These are phyloP conservation scores for Neurospora sp. DNA, from an alignment of 495 filamentous ascomycete species.

Conservation along the genomic window DNA sequence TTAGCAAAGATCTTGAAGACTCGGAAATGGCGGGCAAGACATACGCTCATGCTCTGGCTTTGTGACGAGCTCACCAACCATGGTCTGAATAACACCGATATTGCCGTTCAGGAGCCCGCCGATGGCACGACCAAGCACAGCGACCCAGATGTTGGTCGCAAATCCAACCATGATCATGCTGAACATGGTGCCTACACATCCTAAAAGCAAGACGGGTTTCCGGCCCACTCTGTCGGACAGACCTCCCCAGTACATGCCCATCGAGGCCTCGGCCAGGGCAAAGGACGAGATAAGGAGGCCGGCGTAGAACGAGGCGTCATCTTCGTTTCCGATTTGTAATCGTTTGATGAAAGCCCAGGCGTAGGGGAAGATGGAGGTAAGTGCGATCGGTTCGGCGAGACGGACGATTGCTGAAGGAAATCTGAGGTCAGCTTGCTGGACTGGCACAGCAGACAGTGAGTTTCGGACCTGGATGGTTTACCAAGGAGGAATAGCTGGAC, in stretches of 20 bases:
- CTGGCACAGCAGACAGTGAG: constrained; percentile 60
- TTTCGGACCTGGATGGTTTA: constrained; percentile 31
- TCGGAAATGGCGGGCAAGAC: constrained; percentile 18
- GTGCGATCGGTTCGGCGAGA: constrained; percentile 78
- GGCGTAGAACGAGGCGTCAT: constrained; percentile 71
- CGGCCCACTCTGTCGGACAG: constrained; percentile 74
- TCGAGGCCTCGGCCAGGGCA: constrained; percentile 66
- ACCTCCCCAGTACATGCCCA: constrained; percentile 77
- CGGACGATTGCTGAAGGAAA: constrained; percentile 38
- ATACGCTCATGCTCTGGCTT: constrained; percentile 75
- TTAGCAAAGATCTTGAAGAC: constrained; percentile 13
- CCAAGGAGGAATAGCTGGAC: constrained; percentile 69
- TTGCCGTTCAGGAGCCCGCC: constrained; percentile 81
- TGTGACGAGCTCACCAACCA: constrained; percentile 74
- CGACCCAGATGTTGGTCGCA: constrained; percentile 68
- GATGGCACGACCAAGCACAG: constrained; percentile 61
- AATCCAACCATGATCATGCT: constrained; percentile 79
- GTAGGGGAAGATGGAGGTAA: constrained; percentile 83
- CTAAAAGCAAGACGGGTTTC: constrained; percentile 72
- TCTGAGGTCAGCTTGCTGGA: constrained; percentile 72
- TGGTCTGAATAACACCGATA: constrained; percentile 84
- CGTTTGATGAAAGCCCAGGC: constrained; percentile 74
- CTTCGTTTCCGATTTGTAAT: constrained; percentile 55
- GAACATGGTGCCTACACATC: constrained; percentile 68
- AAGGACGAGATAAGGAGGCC: constrained; percentile 82